Conservation (phyloP, 2,329 filamentous ascomycete species). For the Ascochyta pisi region DNA sequence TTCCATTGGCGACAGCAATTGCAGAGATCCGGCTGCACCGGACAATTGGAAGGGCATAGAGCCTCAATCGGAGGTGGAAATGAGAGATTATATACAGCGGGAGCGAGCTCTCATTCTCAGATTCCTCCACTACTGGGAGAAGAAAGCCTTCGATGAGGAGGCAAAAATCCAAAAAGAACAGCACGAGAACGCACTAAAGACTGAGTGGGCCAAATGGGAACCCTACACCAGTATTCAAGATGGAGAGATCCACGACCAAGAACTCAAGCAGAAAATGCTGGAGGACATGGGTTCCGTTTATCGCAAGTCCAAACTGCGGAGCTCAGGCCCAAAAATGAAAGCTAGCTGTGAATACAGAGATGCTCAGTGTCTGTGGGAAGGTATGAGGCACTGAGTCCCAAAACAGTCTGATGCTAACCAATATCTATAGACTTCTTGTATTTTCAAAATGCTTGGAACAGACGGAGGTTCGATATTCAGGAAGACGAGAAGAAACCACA, state of each 20-base stretch:
- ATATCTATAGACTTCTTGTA: background rate
- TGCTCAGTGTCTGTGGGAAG: background rate
- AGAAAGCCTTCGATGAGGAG: no score
- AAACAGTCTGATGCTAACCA: no score
- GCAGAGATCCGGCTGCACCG: no score
- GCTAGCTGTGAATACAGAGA: no score
- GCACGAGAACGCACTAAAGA: no score
- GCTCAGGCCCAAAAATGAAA: no score
- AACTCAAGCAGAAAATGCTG: background rate
- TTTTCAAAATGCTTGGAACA: conserved; percentile 4
- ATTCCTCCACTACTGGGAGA: no score
- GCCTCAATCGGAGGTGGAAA: background rate
- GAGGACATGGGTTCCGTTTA: background rate
- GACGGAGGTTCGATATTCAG: background rate
- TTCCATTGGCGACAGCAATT: no score
- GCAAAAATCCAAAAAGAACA: no score
- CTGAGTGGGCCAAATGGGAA: background rate
- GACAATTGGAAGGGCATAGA: no score
- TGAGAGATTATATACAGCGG: background rate
- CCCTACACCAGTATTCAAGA: background rate
- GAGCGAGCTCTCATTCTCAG: no score
- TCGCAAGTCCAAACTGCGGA: no score
- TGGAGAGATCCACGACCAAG: background rate
- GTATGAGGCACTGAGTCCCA: background rate
- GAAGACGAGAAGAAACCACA: background rate